These are phyloP conservation scores for Tolypocladium capitatum DNA, from an alignment of 2,329 filamentous ascomycete species.

Conservation along the genomic window DNA sequence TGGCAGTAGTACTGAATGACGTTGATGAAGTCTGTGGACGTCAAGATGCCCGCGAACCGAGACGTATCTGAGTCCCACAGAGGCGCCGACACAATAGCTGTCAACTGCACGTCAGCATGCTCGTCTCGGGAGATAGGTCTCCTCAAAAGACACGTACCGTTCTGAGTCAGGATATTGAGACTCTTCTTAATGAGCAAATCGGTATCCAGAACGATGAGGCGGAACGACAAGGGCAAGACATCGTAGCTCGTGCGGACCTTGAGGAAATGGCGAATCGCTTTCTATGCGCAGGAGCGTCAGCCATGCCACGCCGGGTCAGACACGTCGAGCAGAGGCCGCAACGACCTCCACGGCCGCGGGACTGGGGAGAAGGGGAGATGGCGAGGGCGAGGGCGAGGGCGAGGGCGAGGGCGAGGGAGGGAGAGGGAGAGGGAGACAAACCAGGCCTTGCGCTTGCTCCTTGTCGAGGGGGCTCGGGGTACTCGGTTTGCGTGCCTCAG, in stretches of 20 bases:
- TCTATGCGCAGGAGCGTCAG: constrained; percentile 34
- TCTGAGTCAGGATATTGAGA: constrained; percentile 86
- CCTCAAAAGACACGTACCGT: constrained; percentile 44
- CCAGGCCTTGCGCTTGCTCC: constrained; percentile 68
- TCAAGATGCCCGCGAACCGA: constrained; percentile 85
- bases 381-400: no score
- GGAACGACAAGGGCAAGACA: constrained; percentile 89
- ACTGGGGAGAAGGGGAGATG: no score
- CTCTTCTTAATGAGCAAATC: constrained; percentile 94
- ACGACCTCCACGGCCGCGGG: no score
- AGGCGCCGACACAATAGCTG: constrained; percentile 93
- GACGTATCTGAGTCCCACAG: constrained; percentile 92
- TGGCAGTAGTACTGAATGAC: constrained; percentile 99
- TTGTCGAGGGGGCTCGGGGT: constrained; percentile 52
- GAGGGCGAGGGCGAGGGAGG: no score
- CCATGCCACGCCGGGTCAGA: not conserved
- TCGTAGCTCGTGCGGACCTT: constrained; percentile 96
- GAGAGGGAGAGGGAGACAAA: constrained; percentile 23
- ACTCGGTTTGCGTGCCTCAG: constrained; percentile 25
- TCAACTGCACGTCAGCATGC: not conserved
- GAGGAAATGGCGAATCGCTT: constrained; percentile 87
- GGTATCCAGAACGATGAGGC: constrained; percentile 90
- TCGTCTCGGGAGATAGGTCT: not conserved
- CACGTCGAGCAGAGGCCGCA: not conserved
- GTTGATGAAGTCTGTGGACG: constrained; percentile 95